phyloP scores from a whole-genome alignment of 495 filamentous ascomycete genomes.

The Penicillium lagena region DNA sequence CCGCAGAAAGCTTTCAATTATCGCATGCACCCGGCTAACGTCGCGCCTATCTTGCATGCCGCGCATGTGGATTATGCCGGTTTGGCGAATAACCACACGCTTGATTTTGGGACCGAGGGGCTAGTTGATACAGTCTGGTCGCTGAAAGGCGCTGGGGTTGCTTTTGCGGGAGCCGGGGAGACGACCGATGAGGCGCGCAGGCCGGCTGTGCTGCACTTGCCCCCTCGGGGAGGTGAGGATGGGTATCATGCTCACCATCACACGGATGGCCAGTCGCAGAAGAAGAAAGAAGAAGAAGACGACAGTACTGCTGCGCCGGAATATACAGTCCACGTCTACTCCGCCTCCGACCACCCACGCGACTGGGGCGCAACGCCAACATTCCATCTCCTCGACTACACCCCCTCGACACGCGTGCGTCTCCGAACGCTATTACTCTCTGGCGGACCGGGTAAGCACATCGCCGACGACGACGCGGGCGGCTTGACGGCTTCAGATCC shows the following conservation, averaged over 20 bases:
- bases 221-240: neutral
- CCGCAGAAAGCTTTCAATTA: constrained; percentile 38
- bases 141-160: constrained; percentile 13
- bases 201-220: constrained; percentile 19
- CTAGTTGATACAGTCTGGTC: constrained; percentile 27
- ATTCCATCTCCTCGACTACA: constrained; percentile 32
- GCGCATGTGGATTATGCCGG: constrained; percentile 26
- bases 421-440: constrained; percentile 15
- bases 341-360: constrained; percentile 20
- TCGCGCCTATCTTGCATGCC: constrained; percentile 18
- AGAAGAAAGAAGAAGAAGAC: no score
- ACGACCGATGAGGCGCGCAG: constrained; percentile 16
- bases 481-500: neutral
- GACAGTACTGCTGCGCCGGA: no score
- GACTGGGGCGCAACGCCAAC: constrained; percentile 14
- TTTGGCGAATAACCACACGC: constrained; percentile 35
- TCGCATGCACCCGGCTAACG: constrained; percentile 35
- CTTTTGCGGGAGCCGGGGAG: constrained; percentile 23
- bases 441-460: neutral
- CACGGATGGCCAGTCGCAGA: no score
- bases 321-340: constrained; percentile 17
- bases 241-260: neutral
- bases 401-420: constrained; percentile 6
- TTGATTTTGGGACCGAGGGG: constrained; percentile 28
- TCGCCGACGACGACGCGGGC: neutral